Percentiles rank a stretch among this genome's conserved stretches.
These are phyloP conservation scores for Dictyostelium firmibasis DNA, from an alignment of 78 protist species.

Conservation along the genomic window DNA sequence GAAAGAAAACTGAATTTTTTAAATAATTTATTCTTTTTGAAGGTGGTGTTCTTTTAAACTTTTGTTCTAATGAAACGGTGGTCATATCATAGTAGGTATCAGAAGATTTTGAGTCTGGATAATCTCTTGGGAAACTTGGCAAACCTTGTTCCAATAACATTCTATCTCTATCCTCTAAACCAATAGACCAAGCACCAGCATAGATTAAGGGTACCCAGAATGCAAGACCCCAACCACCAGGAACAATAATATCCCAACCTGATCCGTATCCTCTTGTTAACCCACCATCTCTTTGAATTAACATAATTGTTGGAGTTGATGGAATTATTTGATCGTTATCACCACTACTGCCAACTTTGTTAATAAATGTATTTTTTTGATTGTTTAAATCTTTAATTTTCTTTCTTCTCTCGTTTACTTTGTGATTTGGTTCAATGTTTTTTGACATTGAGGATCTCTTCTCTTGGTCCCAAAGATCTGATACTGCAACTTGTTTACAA, in stretches of 20 bases:
- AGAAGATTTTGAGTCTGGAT: slow-evolving; percentile 21
- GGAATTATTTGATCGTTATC: neutral
- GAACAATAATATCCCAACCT: slow-evolving; percentile 80
- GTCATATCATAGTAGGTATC: neutral
- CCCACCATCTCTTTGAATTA: slow-evolving; percentile 71
- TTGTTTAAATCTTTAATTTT: slow-evolving; percentile 11
- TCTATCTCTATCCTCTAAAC: slow-evolving; percentile 49
- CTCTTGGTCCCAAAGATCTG: slow-evolving; percentile 3
- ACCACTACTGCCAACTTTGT: neutral
- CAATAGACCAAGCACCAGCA: slow-evolving; percentile 78
- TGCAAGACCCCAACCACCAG: slow-evolving; percentile 64
- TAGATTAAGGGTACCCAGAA: slow-evolving; percentile 74
- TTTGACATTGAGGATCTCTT: neutral
- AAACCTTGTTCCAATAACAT: slow-evolving; percentile 56
- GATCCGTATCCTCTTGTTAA: slow-evolving; percentile 64
- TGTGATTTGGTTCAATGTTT: neutral
- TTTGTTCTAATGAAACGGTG: neutral
- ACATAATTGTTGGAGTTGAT: slow-evolving; percentile 26
- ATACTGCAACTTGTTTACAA: slow-evolving; percentile 10
- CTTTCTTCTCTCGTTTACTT: slow-evolving; percentile 39
- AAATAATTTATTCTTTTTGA: slow-evolving; percentile 54
- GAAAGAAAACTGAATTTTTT: slow-evolving; percentile 36
- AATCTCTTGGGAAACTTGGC: slow-evolving; percentile 63
- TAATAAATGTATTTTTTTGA: neutral
- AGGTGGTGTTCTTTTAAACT: slow-evolving; percentile 53